Evolutionary conservation across 306 rosid genomes (phyloP).

Genomic region (Quercus glauca): DNA sequence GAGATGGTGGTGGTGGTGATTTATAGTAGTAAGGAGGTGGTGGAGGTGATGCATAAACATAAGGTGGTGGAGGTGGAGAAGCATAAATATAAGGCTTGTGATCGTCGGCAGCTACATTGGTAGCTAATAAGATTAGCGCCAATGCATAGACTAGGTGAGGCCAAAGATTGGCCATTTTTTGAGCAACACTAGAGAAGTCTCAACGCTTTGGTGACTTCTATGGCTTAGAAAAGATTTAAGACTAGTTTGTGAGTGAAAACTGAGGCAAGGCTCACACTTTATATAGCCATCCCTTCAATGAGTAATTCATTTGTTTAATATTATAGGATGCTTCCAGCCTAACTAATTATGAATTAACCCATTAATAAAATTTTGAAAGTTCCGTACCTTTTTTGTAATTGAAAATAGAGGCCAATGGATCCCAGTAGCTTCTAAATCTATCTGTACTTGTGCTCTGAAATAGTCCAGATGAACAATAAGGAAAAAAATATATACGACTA

Average conservation of each 20-base stretch:
- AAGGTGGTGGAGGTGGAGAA: constrained; percentile 4
- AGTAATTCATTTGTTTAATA: constrained; percentile 4
- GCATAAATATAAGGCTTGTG: constrained; percentile 19
- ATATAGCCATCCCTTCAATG: constrained; percentile 12
- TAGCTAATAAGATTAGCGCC: constrained; percentile 25
- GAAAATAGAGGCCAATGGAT: neutral
- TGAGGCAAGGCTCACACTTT: neutral
- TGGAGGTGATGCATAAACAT: neutral
- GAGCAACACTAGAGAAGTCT: neutral
- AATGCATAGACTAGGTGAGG: constrained; percentile 20
- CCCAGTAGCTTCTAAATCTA: neutral
- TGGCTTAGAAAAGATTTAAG: neutral
- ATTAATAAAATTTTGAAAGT: neutral
- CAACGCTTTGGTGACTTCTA: neutral
- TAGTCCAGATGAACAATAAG: neutral
- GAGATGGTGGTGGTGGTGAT: neutral
- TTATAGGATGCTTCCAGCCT: constrained; percentile 1
- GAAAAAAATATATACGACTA: neutral
- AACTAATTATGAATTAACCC: neutral
- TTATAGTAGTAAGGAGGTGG: neutral
- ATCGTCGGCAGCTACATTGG: constrained; percentile 24
- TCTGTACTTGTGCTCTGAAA: neutral
- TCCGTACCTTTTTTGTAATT: neutral
- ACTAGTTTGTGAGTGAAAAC: constrained; percentile 1
- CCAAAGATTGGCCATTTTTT: constrained; percentile 30